Evolutionary conservation across 169 alveolate genomes (phyloP).

Genomic region (Amoebophrya sp.): DNA sequence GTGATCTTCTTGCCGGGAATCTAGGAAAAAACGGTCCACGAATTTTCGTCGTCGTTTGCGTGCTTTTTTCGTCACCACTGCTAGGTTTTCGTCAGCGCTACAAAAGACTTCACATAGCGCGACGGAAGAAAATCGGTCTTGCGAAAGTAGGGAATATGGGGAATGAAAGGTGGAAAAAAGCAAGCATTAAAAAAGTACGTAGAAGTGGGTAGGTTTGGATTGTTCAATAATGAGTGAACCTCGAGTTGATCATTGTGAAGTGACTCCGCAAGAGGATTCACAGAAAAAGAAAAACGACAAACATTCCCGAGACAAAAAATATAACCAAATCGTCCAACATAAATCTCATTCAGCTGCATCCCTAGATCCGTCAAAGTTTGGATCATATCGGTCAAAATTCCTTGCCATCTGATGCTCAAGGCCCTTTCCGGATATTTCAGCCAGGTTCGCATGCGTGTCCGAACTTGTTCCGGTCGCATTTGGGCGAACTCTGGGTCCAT

Average conservation of each 20-base stretch:
- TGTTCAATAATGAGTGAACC: too few species aligned
- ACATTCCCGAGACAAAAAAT: too few species aligned
- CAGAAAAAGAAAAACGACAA: too few species aligned
- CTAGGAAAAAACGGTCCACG: background rate
- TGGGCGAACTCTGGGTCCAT: background rate
- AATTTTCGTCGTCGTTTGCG: background rate
- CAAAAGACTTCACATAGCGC: background rate
- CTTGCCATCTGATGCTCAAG: background rate
- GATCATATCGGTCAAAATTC: background rate
- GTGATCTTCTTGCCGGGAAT: background rate
- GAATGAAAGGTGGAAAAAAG: too few species aligned
- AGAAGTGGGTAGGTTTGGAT: too few species aligned
- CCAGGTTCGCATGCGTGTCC: slow-evolving; percentile 10
- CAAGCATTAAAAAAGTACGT: too few species aligned
- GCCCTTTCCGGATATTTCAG: background rate
- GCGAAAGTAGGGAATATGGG: background rate
- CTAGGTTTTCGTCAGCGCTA: background rate
- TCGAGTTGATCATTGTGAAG: too few species aligned
- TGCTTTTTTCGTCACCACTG: background rate
- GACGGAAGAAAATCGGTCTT: background rate
- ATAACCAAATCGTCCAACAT: too few species aligned
- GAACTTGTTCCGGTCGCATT: background rate
- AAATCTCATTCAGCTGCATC: slow-evolving; percentile 5
- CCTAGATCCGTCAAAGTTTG: background rate
- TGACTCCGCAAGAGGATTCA: too few species aligned